Evolutionary conservation across 345 rosid genomes (phyloP), one percentile per base, ranked within the genome.

Genomic region (Gossypium anomalum): DNA sequence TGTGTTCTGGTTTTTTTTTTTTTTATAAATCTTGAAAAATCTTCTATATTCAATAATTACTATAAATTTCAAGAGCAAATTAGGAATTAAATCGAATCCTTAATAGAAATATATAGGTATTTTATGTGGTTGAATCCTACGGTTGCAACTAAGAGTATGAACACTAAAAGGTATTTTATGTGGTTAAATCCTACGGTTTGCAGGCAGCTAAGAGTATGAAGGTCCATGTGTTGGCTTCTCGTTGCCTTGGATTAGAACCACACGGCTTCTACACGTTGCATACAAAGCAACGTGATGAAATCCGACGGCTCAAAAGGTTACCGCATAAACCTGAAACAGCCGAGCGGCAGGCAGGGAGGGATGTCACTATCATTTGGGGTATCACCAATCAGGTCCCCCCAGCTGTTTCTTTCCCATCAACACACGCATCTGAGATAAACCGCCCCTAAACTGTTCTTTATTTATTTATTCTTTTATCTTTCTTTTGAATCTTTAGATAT

Each of bases 221-320:
- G 2, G 0, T 0, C 51, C 44, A 27, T 27, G 72, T 68, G 72
- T 8, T 15, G 25, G 56, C 55, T 20, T 67, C 22, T 1, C 19
- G 20, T 44, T 44, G 19, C 11, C 22, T 7, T 67, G 13, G 2
- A 14, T n/a, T 55, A 34, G 41, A 34, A 34, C 47, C 23, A 15
- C 12, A 29, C 4, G 10, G 1, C 20, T 19, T 27, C 44, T 15
- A 51, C 71, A 47, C 56, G 57, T 43, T 4, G 23, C 59, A 51
- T 10, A 25, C 57, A 1, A 0, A 20, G 11, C 4, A 13, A 2
- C 1, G 62, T 8, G 62, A 71, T 45, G 16, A n/a, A 27, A 73
- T 38, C 0, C 0, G 61, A 72, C 77, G 72, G 73, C 34, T 58
- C 34, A 7, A n/a, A 19, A 34, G n/a, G 74, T 73, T 78, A 70